Conservation (phyloP, 2,329 filamentous ascomycete genomes). For the Fusarium armeniacum region DNA sequence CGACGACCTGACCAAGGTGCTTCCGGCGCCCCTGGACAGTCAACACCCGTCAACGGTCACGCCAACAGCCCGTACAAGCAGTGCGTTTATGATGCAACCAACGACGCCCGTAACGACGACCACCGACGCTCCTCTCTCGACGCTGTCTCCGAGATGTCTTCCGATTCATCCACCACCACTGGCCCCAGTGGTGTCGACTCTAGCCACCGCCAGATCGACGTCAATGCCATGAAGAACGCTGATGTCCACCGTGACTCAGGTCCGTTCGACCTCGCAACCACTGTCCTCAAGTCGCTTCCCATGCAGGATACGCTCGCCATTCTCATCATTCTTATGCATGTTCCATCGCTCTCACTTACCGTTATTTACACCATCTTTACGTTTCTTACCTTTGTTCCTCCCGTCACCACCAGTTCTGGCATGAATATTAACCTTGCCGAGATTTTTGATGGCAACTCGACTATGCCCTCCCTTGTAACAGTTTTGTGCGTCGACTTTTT, state of each 20-base stretch:
- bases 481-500: conserved; percentile 87
- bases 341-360: conserved; percentile 88
- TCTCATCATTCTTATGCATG: conserved; percentile 92
- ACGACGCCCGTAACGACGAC: conserved; percentile 60
- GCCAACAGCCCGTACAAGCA: conserved; percentile 56
- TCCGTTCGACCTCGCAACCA: conserved; percentile 82
- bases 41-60: conserved; percentile 48
- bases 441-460: conserved; percentile 89
- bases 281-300: conserved; percentile 89
- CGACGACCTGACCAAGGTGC: conserved; percentile 53
- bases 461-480: conserved; percentile 87
- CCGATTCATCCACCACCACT: conserved; percentile 64
- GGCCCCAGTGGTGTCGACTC: conserved; percentile 59
- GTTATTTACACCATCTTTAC: conserved; percentile 94
- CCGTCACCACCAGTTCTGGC: conserved; percentile 81
- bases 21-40: conserved; percentile 52
- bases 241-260: conserved; percentile 79
- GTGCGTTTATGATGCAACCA: conserved; percentile 52
- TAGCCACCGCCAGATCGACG: conserved; percentile 75
- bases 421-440: conserved; percentile 88
- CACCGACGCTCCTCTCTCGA: conserved; percentile 65
- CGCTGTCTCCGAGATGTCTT: conserved; percentile 67
- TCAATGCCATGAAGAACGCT: conserved; percentile 76
- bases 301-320: conserved; percentile 97
- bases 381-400: conserved; percentile 90